These are phyloP conservation scores for Panellus pusillus DNA, from an alignment of 768 basidiomycete species.

Conservation along the genomic window DNA sequence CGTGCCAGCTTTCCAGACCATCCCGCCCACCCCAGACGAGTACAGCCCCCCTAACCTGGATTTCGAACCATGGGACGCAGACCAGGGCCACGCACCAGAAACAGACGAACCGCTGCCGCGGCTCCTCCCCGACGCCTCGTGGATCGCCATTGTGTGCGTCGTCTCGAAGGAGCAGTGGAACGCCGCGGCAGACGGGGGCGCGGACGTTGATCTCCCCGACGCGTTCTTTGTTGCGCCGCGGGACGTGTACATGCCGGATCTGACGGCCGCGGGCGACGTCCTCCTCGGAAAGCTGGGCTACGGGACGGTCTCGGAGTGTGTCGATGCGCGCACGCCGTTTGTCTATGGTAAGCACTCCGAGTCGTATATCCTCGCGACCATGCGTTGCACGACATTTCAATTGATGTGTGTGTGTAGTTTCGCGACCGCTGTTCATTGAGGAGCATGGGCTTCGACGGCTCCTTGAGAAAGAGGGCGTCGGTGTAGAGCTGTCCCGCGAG, in stretches of 20 bases:
- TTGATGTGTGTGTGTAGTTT: constrained; percentile 41
- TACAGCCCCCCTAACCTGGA: constrained; percentile 13
- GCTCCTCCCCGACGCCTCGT: constrained; percentile 64
- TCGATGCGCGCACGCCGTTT: constrained; percentile 75
- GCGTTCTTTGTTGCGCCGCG: constrained; percentile 74
- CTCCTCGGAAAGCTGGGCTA: constrained; percentile 82
- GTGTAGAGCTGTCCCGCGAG: constrained; percentile 63
- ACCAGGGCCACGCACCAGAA: constrained; percentile 30
- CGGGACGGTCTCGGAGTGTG: constrained; percentile 78
- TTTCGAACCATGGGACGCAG: constrained; percentile 13
- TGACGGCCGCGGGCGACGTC: constrained; percentile 72
- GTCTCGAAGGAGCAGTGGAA: constrained; percentile 60
- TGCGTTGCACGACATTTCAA: background rate
- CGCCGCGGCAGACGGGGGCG: constrained; percentile 29
- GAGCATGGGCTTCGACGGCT: constrained; percentile 73
- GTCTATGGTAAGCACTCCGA: constrained; percentile 62
- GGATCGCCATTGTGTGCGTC: constrained; percentile 83
- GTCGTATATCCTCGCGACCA: background rate
- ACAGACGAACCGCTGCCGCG: too few relatives aligned
- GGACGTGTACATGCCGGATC: constrained; percentile 82
- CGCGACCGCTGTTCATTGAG: constrained; percentile 78
- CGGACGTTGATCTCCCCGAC: constrained; percentile 50
- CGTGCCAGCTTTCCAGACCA: constrained; percentile 27
- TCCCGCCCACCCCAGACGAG: constrained; percentile 38
- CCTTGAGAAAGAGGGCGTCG: constrained; percentile 63